phyloP scores from a whole-genome alignment of 768 basidiomycete genomes.

The Cystobasidium onofrii region DNA sequence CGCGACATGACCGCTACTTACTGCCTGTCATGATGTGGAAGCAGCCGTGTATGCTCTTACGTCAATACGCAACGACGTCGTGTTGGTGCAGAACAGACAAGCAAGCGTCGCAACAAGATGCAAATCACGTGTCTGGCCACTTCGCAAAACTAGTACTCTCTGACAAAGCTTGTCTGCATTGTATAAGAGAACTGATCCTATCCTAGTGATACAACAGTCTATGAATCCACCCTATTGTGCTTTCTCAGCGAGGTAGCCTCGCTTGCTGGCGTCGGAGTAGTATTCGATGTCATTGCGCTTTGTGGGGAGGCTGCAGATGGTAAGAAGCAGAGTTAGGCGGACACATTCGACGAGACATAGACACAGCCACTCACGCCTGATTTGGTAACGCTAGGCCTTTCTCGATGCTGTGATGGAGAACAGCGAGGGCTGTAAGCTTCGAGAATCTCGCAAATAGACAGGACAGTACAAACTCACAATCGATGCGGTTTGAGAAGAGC shows the following conservation, averaged over 20 bases:
- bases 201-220: background rate
- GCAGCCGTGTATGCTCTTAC: too few species aligned
- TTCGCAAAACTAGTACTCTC: too few species aligned
- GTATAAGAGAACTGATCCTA: background rate
- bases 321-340: conserved; percentile 31
- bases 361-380: conserved; percentile 2
- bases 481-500: conserved; percentile 48
- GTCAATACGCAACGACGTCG: too few species aligned
- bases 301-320: conserved; percentile 35
- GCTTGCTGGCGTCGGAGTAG: conserved; percentile 40
- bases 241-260: conserved; percentile 38
- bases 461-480: conserved; percentile 37
- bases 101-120: too few species aligned
- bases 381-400: background rate
- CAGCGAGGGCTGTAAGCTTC: background rate
- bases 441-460: background rate
- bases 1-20: background rate
- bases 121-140: too few species aligned
- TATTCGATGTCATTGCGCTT: conserved; percentile 42
- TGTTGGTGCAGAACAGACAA: too few species aligned
- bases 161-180: too few species aligned
- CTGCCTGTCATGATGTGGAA: background rate
- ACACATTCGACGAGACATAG: background rate
- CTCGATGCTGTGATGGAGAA: background rate
- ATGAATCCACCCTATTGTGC: background rate